These are phyloP conservation scores for Xylaria cubensis DNA, from an alignment of 495 filamentous ascomycete species.

Conservation along the genomic window DNA sequence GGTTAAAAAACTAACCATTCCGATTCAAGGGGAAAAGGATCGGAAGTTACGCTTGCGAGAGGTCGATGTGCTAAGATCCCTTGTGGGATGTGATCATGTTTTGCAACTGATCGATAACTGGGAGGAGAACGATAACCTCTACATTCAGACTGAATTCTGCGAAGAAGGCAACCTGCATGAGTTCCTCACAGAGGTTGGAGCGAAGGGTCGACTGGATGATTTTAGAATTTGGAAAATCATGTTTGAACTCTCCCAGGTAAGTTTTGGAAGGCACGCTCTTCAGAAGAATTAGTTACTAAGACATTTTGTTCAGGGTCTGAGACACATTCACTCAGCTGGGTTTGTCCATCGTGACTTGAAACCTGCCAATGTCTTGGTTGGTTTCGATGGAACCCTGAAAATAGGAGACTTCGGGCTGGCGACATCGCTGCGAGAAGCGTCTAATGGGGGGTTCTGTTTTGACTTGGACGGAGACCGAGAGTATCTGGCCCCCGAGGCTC, in stretches of 20 bases:
- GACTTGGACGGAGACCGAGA: conserved; percentile 95
- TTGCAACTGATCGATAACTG: conserved; percentile 81
- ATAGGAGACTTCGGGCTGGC: conserved; percentile 97
- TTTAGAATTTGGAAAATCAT: conserved; percentile 98
- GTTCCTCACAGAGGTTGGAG: conserved; percentile 79
- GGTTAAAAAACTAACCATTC: conserved; percentile 90
- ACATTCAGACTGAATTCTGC: conserved; percentile 97
- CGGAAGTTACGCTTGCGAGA: conserved; percentile 80
- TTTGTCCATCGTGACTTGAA: conserved; percentile 96
- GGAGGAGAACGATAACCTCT: conserved; percentile 81
- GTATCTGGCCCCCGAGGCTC: conserved; percentile 92
- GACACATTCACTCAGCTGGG: conserved; percentile 83
- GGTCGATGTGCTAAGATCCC: conserved; percentile 72
- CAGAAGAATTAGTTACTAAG: conserved; percentile 41
- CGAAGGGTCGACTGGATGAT: conserved; percentile 87
- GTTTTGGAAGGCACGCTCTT: conserved; percentile 35
- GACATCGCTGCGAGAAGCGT: conserved; percentile 61
- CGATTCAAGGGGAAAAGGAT: conserved; percentile 74
- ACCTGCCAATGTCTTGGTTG: conserved; percentile 91
- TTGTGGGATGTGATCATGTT: conserved; percentile 80
- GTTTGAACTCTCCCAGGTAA: conserved; percentile 78
- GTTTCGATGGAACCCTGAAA: conserved; percentile 89
- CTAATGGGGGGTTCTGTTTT: conserved; percentile 55
- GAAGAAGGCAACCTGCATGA: conserved; percentile 87
- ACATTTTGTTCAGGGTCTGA: conserved; percentile 67